Conservation (phyloP, 2,329 filamentous ascomycete species). For the Lizonia empirigonia region DNA sequence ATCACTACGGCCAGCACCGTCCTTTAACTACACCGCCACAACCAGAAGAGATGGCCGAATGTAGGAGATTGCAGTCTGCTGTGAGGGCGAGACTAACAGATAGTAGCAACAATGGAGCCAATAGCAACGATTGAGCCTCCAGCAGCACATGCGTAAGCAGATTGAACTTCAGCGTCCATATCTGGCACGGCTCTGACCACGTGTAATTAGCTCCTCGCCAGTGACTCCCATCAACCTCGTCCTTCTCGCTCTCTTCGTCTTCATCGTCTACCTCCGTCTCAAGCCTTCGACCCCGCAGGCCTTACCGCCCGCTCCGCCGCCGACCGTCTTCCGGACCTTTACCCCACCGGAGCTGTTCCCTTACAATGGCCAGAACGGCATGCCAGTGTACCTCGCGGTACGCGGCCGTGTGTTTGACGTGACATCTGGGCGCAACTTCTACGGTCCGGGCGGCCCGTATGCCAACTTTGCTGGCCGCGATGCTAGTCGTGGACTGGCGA, state of each 20-base stretch:
- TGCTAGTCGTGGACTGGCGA: constrained; percentile 75
- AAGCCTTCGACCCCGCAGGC: constrained; percentile 58
- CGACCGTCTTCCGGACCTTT: constrained; percentile 86
- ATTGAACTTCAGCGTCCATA: background rate
- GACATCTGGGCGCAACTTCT: constrained; percentile 84
- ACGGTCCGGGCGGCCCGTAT: constrained; percentile 93
- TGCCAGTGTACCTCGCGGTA: constrained; percentile 87
- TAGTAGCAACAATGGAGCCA: constrained; percentile 4
- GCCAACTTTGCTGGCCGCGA: constrained; percentile 95
- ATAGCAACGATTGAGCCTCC: constrained; percentile 38
- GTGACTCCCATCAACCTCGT: constrained; percentile 66
- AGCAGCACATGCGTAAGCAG: constrained; percentile 52
- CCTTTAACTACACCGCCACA: constrained; percentile 11
- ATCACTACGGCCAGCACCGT: constrained; percentile 11
- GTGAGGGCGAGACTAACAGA: background rate
- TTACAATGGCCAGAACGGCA: constrained; percentile 76
- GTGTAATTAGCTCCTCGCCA: constrained; percentile 55
- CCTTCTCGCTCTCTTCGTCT: constrained; percentile 62
- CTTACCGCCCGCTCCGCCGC: constrained; percentile 64
- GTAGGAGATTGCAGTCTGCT: constrained; percentile 1
- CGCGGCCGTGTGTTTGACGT: constrained; percentile 93
- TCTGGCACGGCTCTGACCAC: constrained; percentile 21
- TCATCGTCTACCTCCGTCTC: constrained; percentile 64
- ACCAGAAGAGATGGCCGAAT: constrained; percentile 9
- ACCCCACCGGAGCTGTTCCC: constrained; percentile 82